Percentiles rank a stretch among this genome's conserved stretches.
These are phyloP conservation scores for Schizopora paradoxa DNA, from an alignment of 1,284 basidiomycete genomes.

Conservation along the genomic window DNA sequence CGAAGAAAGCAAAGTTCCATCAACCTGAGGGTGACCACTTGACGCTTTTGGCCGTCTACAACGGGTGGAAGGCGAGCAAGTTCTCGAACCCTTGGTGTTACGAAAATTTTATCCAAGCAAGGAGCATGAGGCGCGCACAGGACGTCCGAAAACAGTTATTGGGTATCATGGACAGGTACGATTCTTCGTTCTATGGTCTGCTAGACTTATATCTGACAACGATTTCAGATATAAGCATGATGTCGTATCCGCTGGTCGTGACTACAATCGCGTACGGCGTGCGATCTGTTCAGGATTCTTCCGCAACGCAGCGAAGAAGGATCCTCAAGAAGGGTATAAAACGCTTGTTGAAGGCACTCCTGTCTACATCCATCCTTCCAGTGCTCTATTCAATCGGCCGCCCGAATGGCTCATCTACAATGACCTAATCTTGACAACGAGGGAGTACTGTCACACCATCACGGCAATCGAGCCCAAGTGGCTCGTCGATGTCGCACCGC, in stretches of 20 bases:
- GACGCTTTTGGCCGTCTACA: slow-evolving; percentile 94
- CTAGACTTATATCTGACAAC: slow-evolving; percentile 11
- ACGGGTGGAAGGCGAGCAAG: slow-evolving; percentile 94
- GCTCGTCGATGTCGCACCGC: slow-evolving; percentile 96
- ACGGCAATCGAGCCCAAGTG: slow-evolving; percentile 98
- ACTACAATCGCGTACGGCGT: slow-evolving; percentile 90
- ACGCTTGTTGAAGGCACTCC: slow-evolving; percentile 96
- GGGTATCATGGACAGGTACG: slow-evolving; percentile 96
- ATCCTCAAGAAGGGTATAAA: slow-evolving; percentile 95
- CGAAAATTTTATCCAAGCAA: slow-evolving; percentile 96
- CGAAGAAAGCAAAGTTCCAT: slow-evolving; percentile 98
- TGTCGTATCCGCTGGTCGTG: slow-evolving; percentile 84
- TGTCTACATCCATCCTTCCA: slow-evolving; percentile 96
- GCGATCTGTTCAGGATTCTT: slow-evolving; percentile 98
- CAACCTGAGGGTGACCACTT: slow-evolving; percentile 97
- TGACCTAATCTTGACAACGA: slow-evolving; percentile 68
- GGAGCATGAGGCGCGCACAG: slow-evolving; percentile 95
- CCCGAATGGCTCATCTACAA: slow-evolving; percentile 79
- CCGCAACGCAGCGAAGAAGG: slow-evolving; percentile 94
- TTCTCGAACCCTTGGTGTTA: slow-evolving; percentile 97
- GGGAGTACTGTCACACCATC: slow-evolving; percentile 95
- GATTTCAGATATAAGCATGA: slow-evolving; percentile 85
- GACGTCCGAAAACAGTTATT: slow-evolving; percentile 96
- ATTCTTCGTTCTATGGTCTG: slow-evolving; percentile 13
- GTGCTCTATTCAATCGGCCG: slow-evolving; percentile 93